phyloP scores from a whole-genome alignment of 148 eudicot genomes.

The Fallopia convolvulus region DNA sequence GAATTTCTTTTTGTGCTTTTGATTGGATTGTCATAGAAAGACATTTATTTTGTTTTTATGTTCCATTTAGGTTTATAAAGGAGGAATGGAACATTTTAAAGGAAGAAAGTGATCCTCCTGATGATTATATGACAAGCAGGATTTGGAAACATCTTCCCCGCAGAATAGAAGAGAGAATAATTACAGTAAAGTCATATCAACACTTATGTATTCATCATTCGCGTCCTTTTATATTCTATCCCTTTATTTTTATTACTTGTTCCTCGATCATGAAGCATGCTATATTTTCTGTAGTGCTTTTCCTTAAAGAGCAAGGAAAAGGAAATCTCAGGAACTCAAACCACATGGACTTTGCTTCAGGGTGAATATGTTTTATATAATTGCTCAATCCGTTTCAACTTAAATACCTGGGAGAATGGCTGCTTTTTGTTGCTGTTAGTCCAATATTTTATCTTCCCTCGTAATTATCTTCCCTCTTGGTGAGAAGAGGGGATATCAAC shows the following conservation, averaged over 20 bases:
- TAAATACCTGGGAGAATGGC: neutral
- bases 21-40: neutral
- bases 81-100: conserved; percentile 61
- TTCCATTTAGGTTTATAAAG: conserved; percentile 47
- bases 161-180: conserved; percentile 35
- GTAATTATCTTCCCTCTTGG: neutral
- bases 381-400: neutral
- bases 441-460: neutral
- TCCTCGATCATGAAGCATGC: neutral
- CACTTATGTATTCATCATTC: neutral
- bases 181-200: conserved; percentile 35
- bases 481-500: neutral
- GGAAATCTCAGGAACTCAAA: neutral
- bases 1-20: neutral
- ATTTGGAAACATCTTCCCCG: conserved; percentile 44
- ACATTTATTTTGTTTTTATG: conserved; percentile 1
- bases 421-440: neutral
- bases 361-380: neutral
- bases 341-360: neutral
- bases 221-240: neutral
- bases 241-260: neutral
- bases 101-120: conserved; percentile 25
- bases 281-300: neutral
- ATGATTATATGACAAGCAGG: conserved; percentile 31
- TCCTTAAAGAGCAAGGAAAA: neutral